Base-by-base conservation (phyloP, 257 asterid species). In the Galeopsis tetrahit region DNA sequence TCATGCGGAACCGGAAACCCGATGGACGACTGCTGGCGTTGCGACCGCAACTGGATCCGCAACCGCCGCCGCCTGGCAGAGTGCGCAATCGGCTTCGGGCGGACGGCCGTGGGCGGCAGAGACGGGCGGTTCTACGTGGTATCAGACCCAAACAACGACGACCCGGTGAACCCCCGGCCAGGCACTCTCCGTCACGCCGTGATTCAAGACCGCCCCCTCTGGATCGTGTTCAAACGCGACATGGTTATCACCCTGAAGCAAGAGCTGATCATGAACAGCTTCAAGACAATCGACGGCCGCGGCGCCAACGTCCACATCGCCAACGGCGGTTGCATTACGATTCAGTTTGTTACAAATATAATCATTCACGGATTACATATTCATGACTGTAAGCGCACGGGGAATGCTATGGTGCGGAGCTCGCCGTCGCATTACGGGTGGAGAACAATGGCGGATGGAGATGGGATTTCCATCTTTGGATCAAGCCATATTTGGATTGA, bases 141-240 rank as follows among this genome's bases (percentile, higher is more conserved):
- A 17, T 78, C 87, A 2, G 85, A 93, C 75, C 85, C 96, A 0
- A 5, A 61, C 4, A 90, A 93, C 44, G 95, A 89, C 13, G 95
- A 93, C 66, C 83, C 91, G 0, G 87, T 89, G 1, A 89, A 83
- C 80, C 98, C 98, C n/a, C 74, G 83, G 0, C 96, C 91, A 0
- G 98, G 98, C 10, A 93, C 98, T 4, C 90, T 93, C 10, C 90
- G 98, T 11, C 90, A 93, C 73, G 98, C 96, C 2, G 98, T 87
- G 9, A 89, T 90, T 60, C 97, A 90, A 51, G 94, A 90, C 66
- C 82, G 78, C 4, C 98, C 98, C 0, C 71, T 89, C 0, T 93
- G 98, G 98, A 93, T 93, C 49, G 84, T 87, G 69, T 93, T 93
- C 86, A 81, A 87, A 52, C 79, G 95, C 2, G 93, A 87, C 81